Evolutionary conservation across 169 alveolate genomes (phyloP), one percentile per base, ranked within the genome.

Genomic region (Plasmodium falciparum): DNA sequence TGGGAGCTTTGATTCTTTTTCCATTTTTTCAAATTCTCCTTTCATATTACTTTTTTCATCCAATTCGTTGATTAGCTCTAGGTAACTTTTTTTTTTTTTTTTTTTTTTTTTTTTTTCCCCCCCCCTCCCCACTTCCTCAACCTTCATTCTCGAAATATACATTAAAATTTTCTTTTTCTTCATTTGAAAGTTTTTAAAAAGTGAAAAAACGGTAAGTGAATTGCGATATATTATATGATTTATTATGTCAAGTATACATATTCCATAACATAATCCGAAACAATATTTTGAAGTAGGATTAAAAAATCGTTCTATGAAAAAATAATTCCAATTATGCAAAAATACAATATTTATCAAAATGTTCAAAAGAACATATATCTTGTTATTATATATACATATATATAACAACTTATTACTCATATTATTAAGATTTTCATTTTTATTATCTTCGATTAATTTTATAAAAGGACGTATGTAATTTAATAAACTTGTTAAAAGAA

Each of bases 301-400:
- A 56, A 78, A 78, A 43, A 78, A 78, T 17, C 15, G 65, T 22
- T 78, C 89, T 39, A 78, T 49, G 67, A 78, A 65, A 71, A 49
- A 78, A 22, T 13, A 78, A 59, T 78, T 70, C 76, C 75, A 78
- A 5, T 49, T 52, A 33, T 66, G 66, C 45, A 78, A 33, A 50
- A 78, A 49, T 26, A 24, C 5, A 26, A 78, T 43, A 15, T 78
- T 78, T 43, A 78, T 78, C 17, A 78, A 4, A 26, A 59, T 49
- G 12, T 17, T 66, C 26, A 78, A 70, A n/a, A 78, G n/a, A 0
- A 26, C 11, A 39, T 78, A 22, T 12, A 78, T 76, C 17, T 33
- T 49, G 39, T 71, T 24, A 71, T 78, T 78, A 78, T 26, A 78
- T 52, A 78, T 17, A 49, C 89, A 78, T 50, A 78, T 15, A 15